Evolutionary conservation across 2,329 filamentous ascomycete genomes (phyloP).

Genomic region (Aplosporella prunicola): DNA sequence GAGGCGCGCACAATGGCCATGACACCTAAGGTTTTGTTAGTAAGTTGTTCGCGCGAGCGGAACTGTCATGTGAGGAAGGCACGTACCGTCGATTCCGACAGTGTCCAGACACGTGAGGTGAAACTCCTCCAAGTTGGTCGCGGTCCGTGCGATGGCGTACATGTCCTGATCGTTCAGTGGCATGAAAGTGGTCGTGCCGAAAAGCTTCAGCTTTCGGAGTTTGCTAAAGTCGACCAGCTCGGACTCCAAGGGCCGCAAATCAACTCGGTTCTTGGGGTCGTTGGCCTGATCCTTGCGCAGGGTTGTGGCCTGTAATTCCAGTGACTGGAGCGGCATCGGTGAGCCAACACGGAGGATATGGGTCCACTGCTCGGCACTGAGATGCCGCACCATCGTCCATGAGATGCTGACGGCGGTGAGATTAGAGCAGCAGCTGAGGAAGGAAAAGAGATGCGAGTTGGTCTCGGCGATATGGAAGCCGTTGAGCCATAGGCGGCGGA

Average conservation of each 20-base stretch:
- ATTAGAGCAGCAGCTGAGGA: constrained; percentile 38
- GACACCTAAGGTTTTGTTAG: no score
- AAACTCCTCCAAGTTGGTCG: constrained; percentile 42
- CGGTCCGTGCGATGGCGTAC: constrained; percentile 41
- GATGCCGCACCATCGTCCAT: constrained; percentile 44
- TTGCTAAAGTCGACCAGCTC: constrained; percentile 38
- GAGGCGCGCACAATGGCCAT: constrained; percentile 44
- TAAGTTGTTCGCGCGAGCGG: constrained; percentile 1
- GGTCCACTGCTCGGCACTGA: constrained; percentile 39
- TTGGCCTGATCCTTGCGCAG: constrained; percentile 37
- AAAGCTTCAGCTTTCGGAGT: constrained; percentile 44
- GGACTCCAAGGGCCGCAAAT: constrained; percentile 36
- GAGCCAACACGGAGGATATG: constrained; percentile 36
- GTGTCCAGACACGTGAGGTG: constrained; percentile 46
- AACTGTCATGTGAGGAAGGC: background rate
- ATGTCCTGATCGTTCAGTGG: constrained; percentile 43
- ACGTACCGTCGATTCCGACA: constrained; percentile 38
- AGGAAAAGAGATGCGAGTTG: constrained; percentile 40
- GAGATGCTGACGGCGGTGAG: constrained; percentile 41
- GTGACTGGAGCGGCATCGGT: constrained; percentile 37
- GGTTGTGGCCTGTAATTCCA: constrained; percentile 44
- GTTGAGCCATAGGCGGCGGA: constrained; percentile 46
- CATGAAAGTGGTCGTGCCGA: constrained; percentile 45
- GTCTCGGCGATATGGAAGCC: constrained; percentile 45
- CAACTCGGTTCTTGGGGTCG: constrained; percentile 30